phyloP scores from a whole-genome alignment of 2,329 filamentous ascomycete genomes.

The Raffaelea ambrosiae region DNA sequence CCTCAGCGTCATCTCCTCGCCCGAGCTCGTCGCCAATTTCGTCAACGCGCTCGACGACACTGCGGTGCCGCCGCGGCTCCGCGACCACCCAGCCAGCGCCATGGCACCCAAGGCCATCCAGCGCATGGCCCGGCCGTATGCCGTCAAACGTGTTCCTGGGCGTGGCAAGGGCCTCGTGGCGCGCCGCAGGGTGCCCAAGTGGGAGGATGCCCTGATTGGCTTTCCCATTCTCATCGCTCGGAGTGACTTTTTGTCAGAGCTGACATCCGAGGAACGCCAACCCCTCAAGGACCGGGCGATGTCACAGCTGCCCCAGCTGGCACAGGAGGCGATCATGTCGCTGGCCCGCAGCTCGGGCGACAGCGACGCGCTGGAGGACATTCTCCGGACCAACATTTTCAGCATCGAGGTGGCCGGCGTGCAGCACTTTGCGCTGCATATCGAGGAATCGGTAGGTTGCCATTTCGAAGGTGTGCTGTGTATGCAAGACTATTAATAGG shows the following conservation, averaged over 20 bases:
- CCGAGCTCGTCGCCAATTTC: conserved; percentile 14
- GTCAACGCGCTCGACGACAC: conserved; percentile 15
- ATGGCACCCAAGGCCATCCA: not conserved
- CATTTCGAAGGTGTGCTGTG: too few relatives aligned
- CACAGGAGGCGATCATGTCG: conserved; percentile 10
- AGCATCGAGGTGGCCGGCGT: conserved; percentile 18
- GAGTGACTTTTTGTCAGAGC: conserved; percentile 14
- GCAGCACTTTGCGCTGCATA: conserved; percentile 15
- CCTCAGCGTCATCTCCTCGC: conserved; percentile 17
- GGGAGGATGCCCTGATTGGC: conserved; percentile 14
- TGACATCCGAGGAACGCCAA: conserved; percentile 6
- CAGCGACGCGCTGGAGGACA: conserved; percentile 13
- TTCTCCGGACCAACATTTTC: conserved; percentile 18
- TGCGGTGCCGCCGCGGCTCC: conserved; percentile 5
- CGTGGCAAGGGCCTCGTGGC: conserved; percentile 17
- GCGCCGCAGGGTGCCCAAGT: conserved; percentile 9
- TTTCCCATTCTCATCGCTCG: conserved; percentile 16
- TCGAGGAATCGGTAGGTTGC: conserved; percentile 15
- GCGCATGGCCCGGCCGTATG: conserved; percentile 5
- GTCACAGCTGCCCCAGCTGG: conserved; percentile 11
- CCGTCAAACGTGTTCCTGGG: conserved; percentile 12
- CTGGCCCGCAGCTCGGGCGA: conserved; percentile 13
- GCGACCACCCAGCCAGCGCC: conserved; percentile 9
- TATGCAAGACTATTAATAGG: too few relatives aligned
- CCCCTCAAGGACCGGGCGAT: conserved; percentile 13